A percentile compares a stretch with the other conserved stretches of the same genome.
Conservation (phyloP, 2,329 filamentous ascomycete species). For the Cladosporium sp. region DNA sequence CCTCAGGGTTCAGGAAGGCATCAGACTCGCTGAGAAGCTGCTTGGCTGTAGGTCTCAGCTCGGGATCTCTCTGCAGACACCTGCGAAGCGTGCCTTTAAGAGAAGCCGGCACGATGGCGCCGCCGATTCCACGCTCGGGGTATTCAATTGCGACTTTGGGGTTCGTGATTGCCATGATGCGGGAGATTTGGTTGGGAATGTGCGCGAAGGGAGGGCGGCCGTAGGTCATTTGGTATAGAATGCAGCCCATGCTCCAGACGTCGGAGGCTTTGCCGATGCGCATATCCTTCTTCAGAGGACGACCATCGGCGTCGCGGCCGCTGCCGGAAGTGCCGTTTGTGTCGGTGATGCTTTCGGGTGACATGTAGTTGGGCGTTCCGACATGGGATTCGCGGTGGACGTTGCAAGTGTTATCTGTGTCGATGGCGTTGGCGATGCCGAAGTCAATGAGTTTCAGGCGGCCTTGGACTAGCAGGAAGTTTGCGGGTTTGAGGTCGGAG, state of each 20-base stretch:
- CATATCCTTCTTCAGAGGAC: slow-evolving; percentile 68
- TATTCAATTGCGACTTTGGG: slow-evolving; percentile 70
- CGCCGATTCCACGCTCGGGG: slow-evolving; percentile 65
- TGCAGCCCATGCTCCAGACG: slow-evolving; percentile 93
- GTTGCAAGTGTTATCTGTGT: slow-evolving; percentile 92
- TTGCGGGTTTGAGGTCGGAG: slow-evolving; percentile 93
- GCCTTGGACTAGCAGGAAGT: slow-evolving; percentile 89
- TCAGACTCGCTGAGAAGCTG: slow-evolving; percentile 55
- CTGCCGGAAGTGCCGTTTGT: slow-evolving; percentile 57
- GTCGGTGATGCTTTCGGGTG: slow-evolving; percentile 87
- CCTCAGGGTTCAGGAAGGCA: slow-evolving; percentile 56
- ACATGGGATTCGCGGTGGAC: slow-evolving; percentile 94
- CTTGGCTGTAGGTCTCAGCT: slow-evolving; percentile 52
- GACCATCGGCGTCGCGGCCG: slow-evolving; percentile 39
- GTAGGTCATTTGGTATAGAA: slow-evolving; percentile 97
- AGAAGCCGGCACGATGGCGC: slow-evolving; percentile 50
- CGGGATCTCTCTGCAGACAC: slow-evolving; percentile 57
- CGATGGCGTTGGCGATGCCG: slow-evolving; percentile 95
- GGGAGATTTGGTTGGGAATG: slow-evolving; percentile 79
- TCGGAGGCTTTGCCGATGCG: slow-evolving; percentile 95
- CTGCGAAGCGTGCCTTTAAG: slow-evolving; percentile 53
- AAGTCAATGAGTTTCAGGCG: slow-evolving; percentile 96
- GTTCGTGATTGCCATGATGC: slow-evolving; percentile 83
- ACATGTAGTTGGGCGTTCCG: slow-evolving; percentile 98
- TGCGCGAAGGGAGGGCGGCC: slow-evolving; percentile 94